A percentile compares a stretch with the other conserved stretches of the same genome.
Conservation (phyloP, 495 filamentous ascomycete species). For the Penicillium tannophilum region DNA sequence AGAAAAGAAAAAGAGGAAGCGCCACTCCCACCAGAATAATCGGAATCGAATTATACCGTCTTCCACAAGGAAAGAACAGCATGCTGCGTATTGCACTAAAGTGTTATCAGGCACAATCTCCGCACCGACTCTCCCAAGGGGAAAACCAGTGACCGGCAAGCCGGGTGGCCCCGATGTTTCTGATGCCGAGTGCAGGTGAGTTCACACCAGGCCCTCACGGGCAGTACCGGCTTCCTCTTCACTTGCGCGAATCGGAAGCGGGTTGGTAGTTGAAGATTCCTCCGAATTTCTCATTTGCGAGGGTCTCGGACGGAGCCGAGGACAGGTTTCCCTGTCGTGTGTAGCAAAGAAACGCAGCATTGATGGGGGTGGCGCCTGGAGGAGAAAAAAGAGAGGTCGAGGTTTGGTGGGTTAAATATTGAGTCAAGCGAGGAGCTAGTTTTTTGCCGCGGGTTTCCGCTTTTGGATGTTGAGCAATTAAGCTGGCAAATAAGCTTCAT, state of each 20-base stretch:
- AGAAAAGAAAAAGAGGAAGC: conserved; percentile 62
- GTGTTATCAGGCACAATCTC: conserved; percentile 89
- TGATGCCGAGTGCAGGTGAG: conserved; percentile 98
- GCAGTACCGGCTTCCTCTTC: conserved; percentile 59
- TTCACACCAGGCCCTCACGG: conserved; percentile 92
- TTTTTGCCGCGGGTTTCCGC: conserved; percentile 8
- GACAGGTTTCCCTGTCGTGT: conserved; percentile 58
- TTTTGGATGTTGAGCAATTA: background rate
- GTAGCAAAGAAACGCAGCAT: conserved; percentile 99
- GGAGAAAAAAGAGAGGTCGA: conserved; percentile 46
- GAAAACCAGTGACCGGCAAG: conserved; percentile 29
- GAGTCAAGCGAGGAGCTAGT: conserved; percentile 8
- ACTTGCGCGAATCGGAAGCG: conserved; percentile 29
- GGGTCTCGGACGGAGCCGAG: conserved; percentile 27
- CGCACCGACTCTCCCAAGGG: conserved; percentile 90
- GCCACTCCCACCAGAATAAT: conserved; percentile 89
- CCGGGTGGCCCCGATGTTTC: conserved; percentile 76
- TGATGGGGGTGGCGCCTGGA: conserved; percentile 89
- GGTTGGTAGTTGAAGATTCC: conserved; percentile 81
- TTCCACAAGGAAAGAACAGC: conserved; percentile 46
- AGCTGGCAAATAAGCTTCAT: background rate
- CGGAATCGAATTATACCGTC: conserved; percentile 96
- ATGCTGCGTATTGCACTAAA: conserved; percentile 99
- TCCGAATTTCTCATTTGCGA: conserved; percentile 99
- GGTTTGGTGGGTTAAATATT: conserved; percentile 18